phyloP scores from a whole-genome alignment of 345 rosid genomes.

The Eucalyptus cladocalyx region DNA sequence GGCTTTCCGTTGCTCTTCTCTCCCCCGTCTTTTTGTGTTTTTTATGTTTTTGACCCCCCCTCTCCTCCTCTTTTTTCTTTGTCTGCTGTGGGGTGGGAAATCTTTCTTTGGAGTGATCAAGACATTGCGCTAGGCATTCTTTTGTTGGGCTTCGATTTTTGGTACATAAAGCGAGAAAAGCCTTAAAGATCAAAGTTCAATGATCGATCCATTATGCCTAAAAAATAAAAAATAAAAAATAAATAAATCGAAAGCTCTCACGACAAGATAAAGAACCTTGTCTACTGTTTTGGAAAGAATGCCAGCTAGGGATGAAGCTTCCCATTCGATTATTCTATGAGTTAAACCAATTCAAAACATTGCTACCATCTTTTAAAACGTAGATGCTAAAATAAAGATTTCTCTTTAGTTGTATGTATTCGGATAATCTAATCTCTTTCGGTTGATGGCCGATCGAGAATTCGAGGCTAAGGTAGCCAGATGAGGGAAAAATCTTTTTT shows the following conservation, averaged over 20 bases:
- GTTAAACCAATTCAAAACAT: not conserved
- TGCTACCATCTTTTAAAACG: not conserved
- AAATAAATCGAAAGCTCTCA: not conserved
- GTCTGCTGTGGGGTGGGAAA: not conserved
- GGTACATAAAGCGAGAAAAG: not conserved
- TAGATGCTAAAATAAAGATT: not conserved
- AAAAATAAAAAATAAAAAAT: not conserved
- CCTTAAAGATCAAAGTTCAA: not conserved
- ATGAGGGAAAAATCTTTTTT: not conserved
- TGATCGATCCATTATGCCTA: not conserved
- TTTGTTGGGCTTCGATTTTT: not conserved
- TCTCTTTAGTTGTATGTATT: not conserved
- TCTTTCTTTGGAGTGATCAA: not conserved
- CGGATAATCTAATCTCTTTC: not conserved
- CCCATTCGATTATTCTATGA: not conserved
- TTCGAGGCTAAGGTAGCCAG: not conserved
- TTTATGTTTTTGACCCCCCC: not conserved
- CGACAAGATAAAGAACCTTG: not conserved
- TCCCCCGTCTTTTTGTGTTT: not conserved
- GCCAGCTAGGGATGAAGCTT: not conserved
- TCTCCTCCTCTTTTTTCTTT: not conserved
- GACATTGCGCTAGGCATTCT: not conserved
- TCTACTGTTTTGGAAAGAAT: not conserved
- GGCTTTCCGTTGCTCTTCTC: not conserved
- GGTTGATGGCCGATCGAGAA: not conserved